Evolutionary conservation across 202 grass and related monocot genomes (phyloP).

Genomic region (Setaria italica): DNA sequence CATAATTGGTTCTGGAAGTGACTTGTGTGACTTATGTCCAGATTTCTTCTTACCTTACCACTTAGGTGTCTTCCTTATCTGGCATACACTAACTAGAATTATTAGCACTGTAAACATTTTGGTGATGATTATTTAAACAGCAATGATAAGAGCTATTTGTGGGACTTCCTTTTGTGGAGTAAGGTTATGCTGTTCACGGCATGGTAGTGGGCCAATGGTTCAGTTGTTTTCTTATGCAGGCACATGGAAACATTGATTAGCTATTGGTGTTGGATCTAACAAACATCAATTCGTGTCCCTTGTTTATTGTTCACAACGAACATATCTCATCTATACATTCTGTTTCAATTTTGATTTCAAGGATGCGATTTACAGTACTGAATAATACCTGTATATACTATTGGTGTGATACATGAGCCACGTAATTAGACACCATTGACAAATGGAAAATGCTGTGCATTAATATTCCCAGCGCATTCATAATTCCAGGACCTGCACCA

Average conservation of each 20-base stretch:
- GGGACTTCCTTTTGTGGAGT: conserved; percentile 30
- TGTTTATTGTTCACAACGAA: conserved; percentile 48
- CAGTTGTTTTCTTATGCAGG: conserved; percentile 36
- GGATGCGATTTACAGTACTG: conserved; percentile 32
- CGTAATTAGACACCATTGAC: conserved; percentile 6
- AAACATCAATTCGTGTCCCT: conserved; percentile 28
- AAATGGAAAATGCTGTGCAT: not conserved
- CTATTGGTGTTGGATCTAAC: conserved; percentile 37
- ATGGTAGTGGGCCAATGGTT: conserved; percentile 35
- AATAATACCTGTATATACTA: conserved; percentile 29
- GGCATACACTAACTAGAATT: conserved; percentile 35
- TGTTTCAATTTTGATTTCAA: conserved; percentile 11
- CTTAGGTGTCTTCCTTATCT: conserved; percentile 15
- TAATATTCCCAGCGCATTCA: not conserved
- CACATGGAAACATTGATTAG: conserved; percentile 62
- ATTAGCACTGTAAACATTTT: conserved; percentile 39
- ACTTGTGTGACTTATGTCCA: conserved; percentile 27
- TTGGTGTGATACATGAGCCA: conserved; percentile 12
- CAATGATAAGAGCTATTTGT: conserved; percentile 1
- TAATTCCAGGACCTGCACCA: conserved; percentile 6
- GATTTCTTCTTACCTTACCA: conserved; percentile 16
- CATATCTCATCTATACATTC: conserved; percentile 32
- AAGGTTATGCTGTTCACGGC: conserved; percentile 27
- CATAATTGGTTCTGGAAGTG: conserved; percentile 27
- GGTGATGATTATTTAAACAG: conserved; percentile 9